These are phyloP conservation scores for Malassezia psittaci DNA, from an alignment of 1,284 basidiomycete species.

Conservation along the genomic window DNA sequence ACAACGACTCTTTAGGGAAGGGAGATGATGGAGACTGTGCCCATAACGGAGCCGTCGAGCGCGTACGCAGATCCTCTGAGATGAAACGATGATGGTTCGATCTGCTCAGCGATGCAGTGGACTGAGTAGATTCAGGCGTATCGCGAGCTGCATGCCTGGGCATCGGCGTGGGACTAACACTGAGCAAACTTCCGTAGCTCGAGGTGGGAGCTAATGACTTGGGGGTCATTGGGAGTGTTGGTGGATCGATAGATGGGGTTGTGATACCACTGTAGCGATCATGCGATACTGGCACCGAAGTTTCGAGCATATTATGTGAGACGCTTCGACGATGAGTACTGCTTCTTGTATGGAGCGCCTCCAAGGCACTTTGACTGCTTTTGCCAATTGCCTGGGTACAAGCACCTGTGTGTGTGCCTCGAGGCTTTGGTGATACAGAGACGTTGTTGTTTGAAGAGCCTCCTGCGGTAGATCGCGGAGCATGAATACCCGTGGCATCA, in stretches of 20 bases:
- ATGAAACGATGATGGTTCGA: background rate
- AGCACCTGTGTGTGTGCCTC: background rate
- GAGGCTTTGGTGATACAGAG: background rate
- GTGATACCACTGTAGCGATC: conserved; percentile 10
- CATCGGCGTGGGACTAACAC: conserved; percentile 12
- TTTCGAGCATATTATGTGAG: conserved; percentile 5
- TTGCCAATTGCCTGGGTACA: background rate
- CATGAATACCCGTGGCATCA: too few relatives aligned
- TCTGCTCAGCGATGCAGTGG: background rate
- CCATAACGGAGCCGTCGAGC: conserved; percentile 8
- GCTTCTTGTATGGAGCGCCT: background rate
- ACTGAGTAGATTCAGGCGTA: background rate
- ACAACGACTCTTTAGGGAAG: background rate
- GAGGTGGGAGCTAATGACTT: conserved; percentile 4
- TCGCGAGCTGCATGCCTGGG: background rate
- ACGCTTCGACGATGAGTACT: conserved; percentile 9
- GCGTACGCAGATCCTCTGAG: background rate
- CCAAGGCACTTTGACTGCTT: background rate
- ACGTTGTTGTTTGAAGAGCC: background rate
- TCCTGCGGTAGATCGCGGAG: too few relatives aligned
- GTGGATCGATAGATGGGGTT: conserved; percentile 6
- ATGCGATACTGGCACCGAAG: conserved; percentile 8
- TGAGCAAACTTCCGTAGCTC: conserved; percentile 11
- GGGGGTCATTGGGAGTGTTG: conserved; percentile 8
- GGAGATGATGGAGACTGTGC: conserved; percentile 9